Conservation (phyloP, 148 eudicot species). For the Rhododendron ovatum region DNA sequence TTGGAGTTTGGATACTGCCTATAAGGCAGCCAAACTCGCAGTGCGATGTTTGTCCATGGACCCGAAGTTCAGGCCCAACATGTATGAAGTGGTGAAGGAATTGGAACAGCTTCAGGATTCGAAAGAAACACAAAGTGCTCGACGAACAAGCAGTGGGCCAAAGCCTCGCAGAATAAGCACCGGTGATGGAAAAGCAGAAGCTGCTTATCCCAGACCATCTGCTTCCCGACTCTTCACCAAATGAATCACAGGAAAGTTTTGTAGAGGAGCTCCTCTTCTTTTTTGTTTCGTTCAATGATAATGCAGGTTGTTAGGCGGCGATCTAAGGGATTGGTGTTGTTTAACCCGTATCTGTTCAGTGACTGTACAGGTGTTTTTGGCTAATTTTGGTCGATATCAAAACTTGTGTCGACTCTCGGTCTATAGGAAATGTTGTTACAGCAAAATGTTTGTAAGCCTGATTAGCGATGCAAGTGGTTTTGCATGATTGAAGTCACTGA, state of each 20-base stretch:
- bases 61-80: slow-evolving; percentile 69
- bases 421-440: not conserved
- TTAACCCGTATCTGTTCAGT: not conserved
- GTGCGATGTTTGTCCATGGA: slow-evolving; percentile 60
- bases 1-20: slow-evolving; percentile 64
- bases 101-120: slow-evolving; percentile 59
- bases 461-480: not conserved
- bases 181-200: slow-evolving; percentile 22
- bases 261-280: not conserved
- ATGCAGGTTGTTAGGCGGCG: not conserved
- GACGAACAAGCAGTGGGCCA: slow-evolving; percentile 20
- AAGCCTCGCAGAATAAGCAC: slow-evolving; percentile 48
- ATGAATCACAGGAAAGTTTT: not conserved
- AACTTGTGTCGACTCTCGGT: not conserved
- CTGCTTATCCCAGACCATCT: slow-evolving; percentile 55
- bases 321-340: not conserved
- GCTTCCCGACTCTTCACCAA: slow-evolving; percentile 40
- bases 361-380: slow-evolving; percentile 7
- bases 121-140: slow-evolving; percentile 27
- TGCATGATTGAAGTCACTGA: not conserved
- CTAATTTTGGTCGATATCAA: slow-evolving; percentile 1
- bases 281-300: not conserved
- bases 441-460: not conserved
- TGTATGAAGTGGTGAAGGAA: slow-evolving; percentile 65
- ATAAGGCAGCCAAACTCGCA: slow-evolving; percentile 55